Evolutionary conservation across 2,329 filamentous ascomycete species (phyloP), one percentile per base, ranked within the genome.

Genomic region (Fusarium humuli): DNA sequence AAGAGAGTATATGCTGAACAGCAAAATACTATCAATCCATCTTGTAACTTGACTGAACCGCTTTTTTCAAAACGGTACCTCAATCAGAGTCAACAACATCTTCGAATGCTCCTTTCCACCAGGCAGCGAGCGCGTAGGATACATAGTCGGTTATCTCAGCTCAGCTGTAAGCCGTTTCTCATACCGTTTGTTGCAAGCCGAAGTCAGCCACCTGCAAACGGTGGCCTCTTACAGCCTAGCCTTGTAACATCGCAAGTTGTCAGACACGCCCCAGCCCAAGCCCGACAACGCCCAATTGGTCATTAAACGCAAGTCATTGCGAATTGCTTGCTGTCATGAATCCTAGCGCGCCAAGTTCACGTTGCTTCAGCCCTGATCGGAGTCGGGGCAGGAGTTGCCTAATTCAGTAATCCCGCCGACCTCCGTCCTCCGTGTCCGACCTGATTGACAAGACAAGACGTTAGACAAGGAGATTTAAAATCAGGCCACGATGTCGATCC

Each of bases 401-500:
- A 41, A 52, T 52, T 2, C 7, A 13, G 49, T 2, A 20, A 22
- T 12, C 12, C 32, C 23, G 13, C 22, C 4, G 13, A 7, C 7
- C 6, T 52, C 13, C 41, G 41, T 6, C 11, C 34, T 37, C 25
- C 25, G 10, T 10, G 18, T 29, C 25, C 34, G 34, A 37, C 7
- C 6, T 10, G 12, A 20, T n/a, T 27, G 34, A 41, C 34, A 22
- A 11, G 34, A 41, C 34, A 22, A 11, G 13, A 22, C 34, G 34
- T 42, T 27, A 18, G 10, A 52, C 23, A 53, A 29, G 5, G 18
- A 41, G 22, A 29, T 53, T 42, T 16, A 27, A 42, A 42, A 25
- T 42, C 49, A 42, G 23, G 23, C 49, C 10, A 42, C n/a, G 3
- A 27, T n/a, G 57, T 32, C 22, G 57, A 61, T 60, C 57, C 9